Evolutionary conservation across 2,329 filamentous ascomycete genomes (phyloP).

Genomic region (Tolypocladium pustulatum): DNA sequence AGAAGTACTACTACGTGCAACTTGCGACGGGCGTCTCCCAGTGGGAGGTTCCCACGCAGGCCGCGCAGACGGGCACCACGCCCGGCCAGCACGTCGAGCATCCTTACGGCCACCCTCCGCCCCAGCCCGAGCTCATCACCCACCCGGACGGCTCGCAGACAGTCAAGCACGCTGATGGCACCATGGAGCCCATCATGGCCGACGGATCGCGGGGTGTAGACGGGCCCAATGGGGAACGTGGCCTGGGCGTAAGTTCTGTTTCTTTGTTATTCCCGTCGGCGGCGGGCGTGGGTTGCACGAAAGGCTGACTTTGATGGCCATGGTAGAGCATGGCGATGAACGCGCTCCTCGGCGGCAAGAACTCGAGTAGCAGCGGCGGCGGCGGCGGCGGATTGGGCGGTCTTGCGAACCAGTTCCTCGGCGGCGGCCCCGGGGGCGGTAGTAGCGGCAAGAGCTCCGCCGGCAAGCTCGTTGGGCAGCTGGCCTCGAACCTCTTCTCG

Average conservation of each 20-base stretch:
- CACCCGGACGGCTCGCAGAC: slow-evolving; percentile 54
- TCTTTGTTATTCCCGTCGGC: not conserved
- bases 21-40: slow-evolving; percentile 61
- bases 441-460: slow-evolving; percentile 28
- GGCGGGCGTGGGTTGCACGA: not conserved
- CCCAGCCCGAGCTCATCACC: slow-evolving; percentile 44
- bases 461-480: slow-evolving; percentile 46
- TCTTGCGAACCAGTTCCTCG: slow-evolving; percentile 30
- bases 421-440: slow-evolving; percentile 20
- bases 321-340: slow-evolving; percentile 50
- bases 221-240: slow-evolving; percentile 47
- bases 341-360: slow-evolving; percentile 41
- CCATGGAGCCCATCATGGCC: slow-evolving; percentile 47
- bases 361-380: slow-evolving; percentile 12
- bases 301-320: slow-evolving; percentile 3
- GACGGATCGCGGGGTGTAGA: slow-evolving; percentile 39
- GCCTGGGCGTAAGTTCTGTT: slow-evolving; percentile 49
- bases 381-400: slow-evolving; percentile 17
- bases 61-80: slow-evolving; percentile 51
- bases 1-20: slow-evolving; percentile 63
- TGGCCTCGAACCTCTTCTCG: slow-evolving; percentile 45
- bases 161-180: slow-evolving; percentile 48
- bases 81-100: slow-evolving; percentile 46
- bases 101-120: slow-evolving; percentile 47
- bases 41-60: slow-evolving; percentile 61